Base-by-base conservation (phyloP, 805 yeast genomes). In the Monosporozyma solicola region DNA sequence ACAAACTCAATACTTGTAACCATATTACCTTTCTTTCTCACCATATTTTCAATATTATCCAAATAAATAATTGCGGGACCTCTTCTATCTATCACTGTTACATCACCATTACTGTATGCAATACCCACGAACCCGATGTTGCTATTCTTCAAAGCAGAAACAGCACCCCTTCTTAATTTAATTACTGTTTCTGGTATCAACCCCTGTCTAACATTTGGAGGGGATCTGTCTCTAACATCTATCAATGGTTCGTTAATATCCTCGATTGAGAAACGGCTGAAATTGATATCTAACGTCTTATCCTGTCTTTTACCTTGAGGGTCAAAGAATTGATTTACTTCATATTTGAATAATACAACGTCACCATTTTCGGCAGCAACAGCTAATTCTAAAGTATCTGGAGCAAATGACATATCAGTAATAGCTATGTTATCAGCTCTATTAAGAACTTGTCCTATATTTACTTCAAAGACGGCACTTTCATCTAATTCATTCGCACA, bases 101-200 rank as follows among this genome's bases (percentile, higher is more conserved):
- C 56, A 37, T 80, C 75, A n/a, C 98, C 97, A 13, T 83, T 77
- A 47, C 77, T 77, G 65, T 85, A 89, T 0, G 87, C 95, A 44
- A 87, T 73, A 0, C 86, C 94, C 8, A 85, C 87, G 71, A 94
- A 91, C 0, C 97, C 97, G 49, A 89, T 74, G 57, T 84, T 78
- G 55, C 91, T 83, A 66, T 86, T 79, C 52, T 78, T 75, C 49
- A 91, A 55, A 1, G 87, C 78, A 0, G 91, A 73, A 9, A 87
- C 83, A 3, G 64, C 64, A 0, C 82, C 80, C 39, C 69, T 69
- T 41, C 71, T 63, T 16, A 77, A 75, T 43, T 75, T 71, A 16
- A 82, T 58, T 1, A 76, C 72, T 47, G 74, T 71, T 25, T 66
- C 68, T 0, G 92, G 91, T 58, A 85, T 59, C 57, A 83, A 83